Evolutionary conservation across 1,139 yeast species (phyloP).

Genomic region (Blastobotrys malaysiensis): DNA sequence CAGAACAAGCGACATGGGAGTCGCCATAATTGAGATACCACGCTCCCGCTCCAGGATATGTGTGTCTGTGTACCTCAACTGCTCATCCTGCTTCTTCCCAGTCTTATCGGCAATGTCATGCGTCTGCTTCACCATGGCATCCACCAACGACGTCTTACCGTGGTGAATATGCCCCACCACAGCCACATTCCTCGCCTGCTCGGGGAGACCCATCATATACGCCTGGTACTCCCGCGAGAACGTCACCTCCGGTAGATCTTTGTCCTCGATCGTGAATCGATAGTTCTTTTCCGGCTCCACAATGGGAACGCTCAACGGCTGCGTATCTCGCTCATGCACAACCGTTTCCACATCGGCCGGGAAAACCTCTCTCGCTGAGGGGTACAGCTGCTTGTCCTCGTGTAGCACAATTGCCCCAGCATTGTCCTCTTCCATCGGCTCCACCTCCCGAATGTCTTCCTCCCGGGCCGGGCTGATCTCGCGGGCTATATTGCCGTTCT

Average conservation of each 20-base stretch:
- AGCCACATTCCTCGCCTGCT: conserved; percentile 70
- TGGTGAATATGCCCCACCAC: conserved; percentile 75
- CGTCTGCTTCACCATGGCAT: conserved; percentile 58
- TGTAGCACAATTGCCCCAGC: conserved; percentile 35
- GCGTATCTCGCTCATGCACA: conserved; percentile 52
- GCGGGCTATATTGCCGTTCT: not conserved
- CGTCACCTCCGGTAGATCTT: conserved; percentile 49
- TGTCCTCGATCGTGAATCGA: conserved; percentile 46
- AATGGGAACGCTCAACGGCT: conserved; percentile 56
- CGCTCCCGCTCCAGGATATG: conserved; percentile 64
- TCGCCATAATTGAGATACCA: conserved; percentile 60
- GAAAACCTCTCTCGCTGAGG: conserved; percentile 42
- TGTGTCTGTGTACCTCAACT: conserved; percentile 63
- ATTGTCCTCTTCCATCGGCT: conserved; percentile 13
- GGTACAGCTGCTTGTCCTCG: conserved; percentile 44
- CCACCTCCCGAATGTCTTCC: conserved; percentile 6
- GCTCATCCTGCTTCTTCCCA: conserved; percentile 34
- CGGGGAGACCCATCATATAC: conserved; percentile 49
- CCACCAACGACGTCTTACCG: conserved; percentile 86
- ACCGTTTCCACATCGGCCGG: conserved; percentile 63
- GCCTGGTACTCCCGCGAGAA: conserved; percentile 63
- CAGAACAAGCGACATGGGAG: conserved; percentile 60
- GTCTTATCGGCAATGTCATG: conserved; percentile 40
- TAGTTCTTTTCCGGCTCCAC: conserved; percentile 49
- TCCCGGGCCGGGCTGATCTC: conserved; percentile 5